Percentiles rank a stretch among this genome's conserved stretches.
Conservation (phyloP, 2,329 filamentous ascomycete species). For the Teratosphaeria epicoccoides region DNA sequence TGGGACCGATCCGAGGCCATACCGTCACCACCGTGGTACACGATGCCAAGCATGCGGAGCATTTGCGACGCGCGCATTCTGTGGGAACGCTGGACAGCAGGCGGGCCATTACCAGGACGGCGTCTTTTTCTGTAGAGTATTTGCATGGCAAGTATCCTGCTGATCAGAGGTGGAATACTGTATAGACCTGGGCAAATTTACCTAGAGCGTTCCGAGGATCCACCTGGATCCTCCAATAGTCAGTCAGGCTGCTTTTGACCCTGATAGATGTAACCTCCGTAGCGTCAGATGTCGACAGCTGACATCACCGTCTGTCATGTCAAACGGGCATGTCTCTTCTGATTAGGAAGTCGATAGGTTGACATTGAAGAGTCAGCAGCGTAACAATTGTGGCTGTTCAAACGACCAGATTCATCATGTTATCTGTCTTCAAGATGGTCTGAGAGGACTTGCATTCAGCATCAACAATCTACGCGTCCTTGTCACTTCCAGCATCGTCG, state of each 20-base stretch:
- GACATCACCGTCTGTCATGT: too few species aligned
- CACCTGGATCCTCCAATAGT: too few species aligned
- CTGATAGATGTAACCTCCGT: too few species aligned
- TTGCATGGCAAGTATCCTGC: not conserved
- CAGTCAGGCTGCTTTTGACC: too few species aligned
- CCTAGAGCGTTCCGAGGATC: not conserved
- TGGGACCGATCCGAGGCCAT: not conserved
- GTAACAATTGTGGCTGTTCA: too few species aligned
- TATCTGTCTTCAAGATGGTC: not conserved
- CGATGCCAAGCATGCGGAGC: not conserved
- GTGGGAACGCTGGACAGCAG: not conserved
- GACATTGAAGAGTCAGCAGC: too few species aligned
- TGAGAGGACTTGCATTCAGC: not conserved
- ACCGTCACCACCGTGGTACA: not conserved
- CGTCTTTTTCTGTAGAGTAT: not conserved
- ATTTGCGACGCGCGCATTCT: not conserved
- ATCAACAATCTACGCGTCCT: conserved; percentile 14
- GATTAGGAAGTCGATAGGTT: too few species aligned
- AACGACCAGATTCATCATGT: too few species aligned
- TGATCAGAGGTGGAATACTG: not conserved
- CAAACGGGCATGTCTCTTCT: too few species aligned
- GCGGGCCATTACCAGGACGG: not conserved
- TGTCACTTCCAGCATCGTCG: conserved; percentile 34
- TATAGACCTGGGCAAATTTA: not conserved
- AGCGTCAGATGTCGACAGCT: too few species aligned